Percentiles rank a stretch among this genome's conserved stretches.
These are phyloP conservation scores for Musa troglodytarum DNA, from an alignment of 176 grass and related monocot genomes.

Conservation along the genomic window DNA sequence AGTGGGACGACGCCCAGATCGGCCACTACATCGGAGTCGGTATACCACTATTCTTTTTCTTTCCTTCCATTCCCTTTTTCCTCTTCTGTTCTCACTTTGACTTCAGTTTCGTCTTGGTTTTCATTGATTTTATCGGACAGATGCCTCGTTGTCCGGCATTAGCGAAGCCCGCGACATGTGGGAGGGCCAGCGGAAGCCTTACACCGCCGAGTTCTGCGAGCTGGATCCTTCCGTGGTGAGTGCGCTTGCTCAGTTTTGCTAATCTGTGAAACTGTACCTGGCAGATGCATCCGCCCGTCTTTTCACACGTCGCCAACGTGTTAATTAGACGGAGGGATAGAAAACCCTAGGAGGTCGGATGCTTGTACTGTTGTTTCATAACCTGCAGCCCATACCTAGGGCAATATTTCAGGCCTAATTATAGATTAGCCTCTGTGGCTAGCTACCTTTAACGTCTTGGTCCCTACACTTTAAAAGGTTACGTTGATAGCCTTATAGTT, in stretches of 20 bases:
- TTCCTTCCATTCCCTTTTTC: not conserved
- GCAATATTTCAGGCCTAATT: not conserved
- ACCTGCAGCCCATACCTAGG: not conserved
- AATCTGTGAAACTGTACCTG: not conserved
- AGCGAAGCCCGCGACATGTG: slow-evolving; percentile 49
- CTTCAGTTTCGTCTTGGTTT: not conserved
- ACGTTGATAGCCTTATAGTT: too few relatives aligned
- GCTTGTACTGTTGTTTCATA: not conserved
- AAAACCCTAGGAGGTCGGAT: not conserved
- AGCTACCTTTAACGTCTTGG: too few relatives aligned
- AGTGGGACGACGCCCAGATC: slow-evolving; percentile 71
- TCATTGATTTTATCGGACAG: slow-evolving; percentile 11
- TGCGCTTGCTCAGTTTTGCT: not conserved
- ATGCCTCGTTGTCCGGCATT: slow-evolving; percentile 32
- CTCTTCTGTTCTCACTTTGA: not conserved
- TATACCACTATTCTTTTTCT: slow-evolving; percentile 1
- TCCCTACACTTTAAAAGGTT: too few relatives aligned
- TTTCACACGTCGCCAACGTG: not conserved
- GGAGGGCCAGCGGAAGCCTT: slow-evolving; percentile 63
- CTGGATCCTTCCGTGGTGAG: slow-evolving; percentile 63
- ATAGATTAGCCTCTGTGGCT: not conserved
- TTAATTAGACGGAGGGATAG: not conserved
- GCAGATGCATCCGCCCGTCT: not conserved
- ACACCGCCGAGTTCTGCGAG: slow-evolving; percentile 47
- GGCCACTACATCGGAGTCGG: slow-evolving; percentile 79